These are phyloP conservation scores for Corchorus olitorius DNA, from an alignment of 345 rosid genomes.

Conservation along the genomic window DNA sequence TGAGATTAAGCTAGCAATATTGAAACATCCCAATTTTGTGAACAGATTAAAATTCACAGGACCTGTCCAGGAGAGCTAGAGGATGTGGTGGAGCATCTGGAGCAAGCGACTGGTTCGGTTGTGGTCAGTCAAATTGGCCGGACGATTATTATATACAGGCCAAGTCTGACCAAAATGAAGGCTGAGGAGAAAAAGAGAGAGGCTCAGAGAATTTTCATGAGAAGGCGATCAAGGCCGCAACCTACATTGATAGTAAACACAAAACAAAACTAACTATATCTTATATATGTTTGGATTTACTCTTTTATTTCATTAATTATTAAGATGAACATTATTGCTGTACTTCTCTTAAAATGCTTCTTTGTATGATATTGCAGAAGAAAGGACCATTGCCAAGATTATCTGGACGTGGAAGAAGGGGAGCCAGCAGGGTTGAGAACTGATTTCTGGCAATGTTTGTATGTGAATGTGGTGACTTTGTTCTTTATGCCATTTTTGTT, in stretches of 20 bases:
- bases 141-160: conserved; percentile 81
- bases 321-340: neutral
- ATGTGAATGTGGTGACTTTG: neutral
- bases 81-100: conserved; percentile 61
- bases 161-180: conserved; percentile 77
- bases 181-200: conserved; percentile 73
- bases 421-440: conserved; percentile 12
- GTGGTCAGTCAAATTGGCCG: conserved; percentile 73
- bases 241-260: conserved; percentile 40
- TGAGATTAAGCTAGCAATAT: neutral
- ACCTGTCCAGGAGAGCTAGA: conserved; percentile 82
- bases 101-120: conserved; percentile 70
- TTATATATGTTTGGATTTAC: neutral
- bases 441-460: neutral
- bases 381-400: conserved; percentile 22
- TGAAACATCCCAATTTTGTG: neutral
- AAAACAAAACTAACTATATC: neutral
- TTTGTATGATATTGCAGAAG: conserved; percentile 48
- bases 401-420: conserved; percentile 23
- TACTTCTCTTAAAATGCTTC: neutral
- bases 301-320: neutral
- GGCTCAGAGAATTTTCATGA: conserved; percentile 44
- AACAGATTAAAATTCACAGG: conserved; percentile 75
- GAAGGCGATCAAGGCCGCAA: conserved; percentile 33
- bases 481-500: neutral